phyloP scores from a whole-genome alignment of 2,329 filamentous ascomycete species.

The Fusarium decemcellulare region DNA sequence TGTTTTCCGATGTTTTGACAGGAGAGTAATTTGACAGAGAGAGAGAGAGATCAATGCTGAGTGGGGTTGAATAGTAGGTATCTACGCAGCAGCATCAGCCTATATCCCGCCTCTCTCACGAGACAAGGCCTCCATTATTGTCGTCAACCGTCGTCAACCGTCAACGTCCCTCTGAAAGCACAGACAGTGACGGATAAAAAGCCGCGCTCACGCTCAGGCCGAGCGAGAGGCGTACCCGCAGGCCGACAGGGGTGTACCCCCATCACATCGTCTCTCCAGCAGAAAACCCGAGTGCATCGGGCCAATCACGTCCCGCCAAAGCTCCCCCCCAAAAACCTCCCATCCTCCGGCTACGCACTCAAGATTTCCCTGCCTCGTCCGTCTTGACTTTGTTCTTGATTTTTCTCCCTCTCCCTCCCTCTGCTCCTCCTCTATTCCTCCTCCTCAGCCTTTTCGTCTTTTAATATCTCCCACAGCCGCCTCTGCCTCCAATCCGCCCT shows the following conservation, averaged over 20 bases:
- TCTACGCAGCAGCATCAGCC: no score
- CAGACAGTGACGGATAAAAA: slow-evolving; percentile 32
- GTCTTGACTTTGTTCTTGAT: slow-evolving; percentile 42
- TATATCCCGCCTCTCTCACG: no score
- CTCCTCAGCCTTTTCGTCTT: slow-evolving; percentile 27
- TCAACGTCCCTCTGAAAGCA: not conserved
- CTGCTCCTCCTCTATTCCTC: slow-evolving; percentile 23
- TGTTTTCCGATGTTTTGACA: not conserved
- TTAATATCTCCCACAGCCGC: slow-evolving; percentile 25
- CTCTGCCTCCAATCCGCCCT: slow-evolving; percentile 14
- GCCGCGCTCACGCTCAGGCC: slow-evolving; percentile 27
- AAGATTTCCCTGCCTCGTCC: slow-evolving; percentile 45
- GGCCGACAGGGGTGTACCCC: slow-evolving; percentile 31
- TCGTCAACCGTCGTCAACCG: not conserved
- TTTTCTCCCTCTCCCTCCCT: slow-evolving; percentile 35
- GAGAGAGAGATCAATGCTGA: no score
- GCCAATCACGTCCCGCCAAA: slow-evolving; percentile 43
- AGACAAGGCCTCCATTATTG: not conserved
- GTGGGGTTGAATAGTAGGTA: no score
- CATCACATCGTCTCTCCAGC: slow-evolving; percentile 36
- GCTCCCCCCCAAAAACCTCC: slow-evolving; percentile 48
- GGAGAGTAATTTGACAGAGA: no score
- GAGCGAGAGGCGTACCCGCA: slow-evolving; percentile 35
- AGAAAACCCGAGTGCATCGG: slow-evolving; percentile 24
- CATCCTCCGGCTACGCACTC: slow-evolving; percentile 50